phyloP scores from a whole-genome alignment of 371 early-diverging fungal species.

The Basidiobolus meristosporus region DNA sequence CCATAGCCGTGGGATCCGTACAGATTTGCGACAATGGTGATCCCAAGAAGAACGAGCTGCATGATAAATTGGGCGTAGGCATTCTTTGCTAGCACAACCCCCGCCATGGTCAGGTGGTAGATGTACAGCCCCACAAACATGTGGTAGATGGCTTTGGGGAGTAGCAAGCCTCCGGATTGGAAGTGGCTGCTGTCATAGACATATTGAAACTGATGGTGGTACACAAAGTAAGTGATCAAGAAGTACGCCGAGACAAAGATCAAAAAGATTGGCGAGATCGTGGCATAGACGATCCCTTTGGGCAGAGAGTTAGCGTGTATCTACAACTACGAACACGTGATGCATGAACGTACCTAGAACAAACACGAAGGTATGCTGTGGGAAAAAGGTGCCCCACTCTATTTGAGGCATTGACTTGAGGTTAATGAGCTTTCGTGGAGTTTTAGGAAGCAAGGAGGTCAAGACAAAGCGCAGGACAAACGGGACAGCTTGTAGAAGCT shows the following conservation, averaged over 20 bases:
- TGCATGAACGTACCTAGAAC: constrained; percentile 19
- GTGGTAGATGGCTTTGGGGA: constrained; percentile 43
- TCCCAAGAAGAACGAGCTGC: constrained; percentile 6
- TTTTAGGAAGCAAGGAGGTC: constrained; percentile 34
- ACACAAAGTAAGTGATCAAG: constrained; percentile 45
- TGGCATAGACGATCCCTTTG: constrained; percentile 47
- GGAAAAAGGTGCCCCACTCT: constrained; percentile 23
- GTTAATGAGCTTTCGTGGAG: constrained; percentile 47
- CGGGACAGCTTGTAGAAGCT: constrained; percentile 41
- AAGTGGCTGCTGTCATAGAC: constrained; percentile 34
- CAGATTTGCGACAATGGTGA: constrained; percentile 2
- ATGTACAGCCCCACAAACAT: constrained; percentile 45
- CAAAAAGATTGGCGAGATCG: constrained; percentile 60
- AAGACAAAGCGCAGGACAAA: constrained; percentile 37
- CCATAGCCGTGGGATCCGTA: neutral
- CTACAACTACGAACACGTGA: too few species aligned
- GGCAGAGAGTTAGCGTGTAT: too few species aligned
- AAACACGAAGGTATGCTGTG: constrained; percentile 46
- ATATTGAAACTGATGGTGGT: constrained; percentile 60
- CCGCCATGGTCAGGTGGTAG: constrained; percentile 42
- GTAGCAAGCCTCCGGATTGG: constrained; percentile 46
- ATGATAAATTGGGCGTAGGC: constrained; percentile 7
- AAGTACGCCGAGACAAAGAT: constrained; percentile 61
- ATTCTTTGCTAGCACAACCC: constrained; percentile 32
- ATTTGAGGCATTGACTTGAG: constrained; percentile 20